These are phyloP conservation scores for Gossypium arboreum DNA, from an alignment of 345 rosid genomes.

Conservation along the genomic window DNA sequence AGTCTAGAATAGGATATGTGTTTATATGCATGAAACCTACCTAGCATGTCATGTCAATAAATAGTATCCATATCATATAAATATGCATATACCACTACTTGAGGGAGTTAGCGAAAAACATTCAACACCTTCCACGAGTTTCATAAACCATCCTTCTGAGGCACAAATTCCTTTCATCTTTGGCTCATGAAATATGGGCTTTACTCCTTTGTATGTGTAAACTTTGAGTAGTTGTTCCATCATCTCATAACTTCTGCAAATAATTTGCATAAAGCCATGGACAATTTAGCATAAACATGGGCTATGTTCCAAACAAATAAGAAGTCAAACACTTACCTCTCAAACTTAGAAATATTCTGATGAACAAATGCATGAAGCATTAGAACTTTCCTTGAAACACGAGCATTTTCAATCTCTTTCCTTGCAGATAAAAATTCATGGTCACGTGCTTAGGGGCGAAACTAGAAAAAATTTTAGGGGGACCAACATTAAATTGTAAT, in stretches of 20 bases:
- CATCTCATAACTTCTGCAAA: constrained; percentile 73
- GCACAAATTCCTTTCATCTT: constrained; percentile 73
- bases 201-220: constrained; percentile 66
- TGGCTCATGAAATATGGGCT: constrained; percentile 72
- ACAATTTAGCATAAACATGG: constrained; percentile 4
- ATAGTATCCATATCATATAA: too few relatives aligned
- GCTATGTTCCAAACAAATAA: neutral
- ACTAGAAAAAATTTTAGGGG: too few relatives aligned
- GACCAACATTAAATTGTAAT: too few relatives aligned
- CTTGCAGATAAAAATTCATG: constrained; percentile 53
- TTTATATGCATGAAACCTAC: too few relatives aligned
- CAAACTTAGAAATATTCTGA: constrained; percentile 62
- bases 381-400: constrained; percentile 19
- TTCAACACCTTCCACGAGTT: constrained; percentile 52
- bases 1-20: too few relatives aligned
- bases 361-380: constrained; percentile 49
- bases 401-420: constrained; percentile 55
- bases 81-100: too few relatives aligned
- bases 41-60: too few relatives aligned
- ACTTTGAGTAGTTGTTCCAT: constrained; percentile 76
- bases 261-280: constrained; percentile 1
- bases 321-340: constrained; percentile 34
- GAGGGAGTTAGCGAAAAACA: too few relatives aligned
- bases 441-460: constrained; percentile 28
- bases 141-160: constrained; percentile 94